Evolutionary conservation across 257 asterid species (phyloP).

Genomic region (Capsicum chinense): DNA sequence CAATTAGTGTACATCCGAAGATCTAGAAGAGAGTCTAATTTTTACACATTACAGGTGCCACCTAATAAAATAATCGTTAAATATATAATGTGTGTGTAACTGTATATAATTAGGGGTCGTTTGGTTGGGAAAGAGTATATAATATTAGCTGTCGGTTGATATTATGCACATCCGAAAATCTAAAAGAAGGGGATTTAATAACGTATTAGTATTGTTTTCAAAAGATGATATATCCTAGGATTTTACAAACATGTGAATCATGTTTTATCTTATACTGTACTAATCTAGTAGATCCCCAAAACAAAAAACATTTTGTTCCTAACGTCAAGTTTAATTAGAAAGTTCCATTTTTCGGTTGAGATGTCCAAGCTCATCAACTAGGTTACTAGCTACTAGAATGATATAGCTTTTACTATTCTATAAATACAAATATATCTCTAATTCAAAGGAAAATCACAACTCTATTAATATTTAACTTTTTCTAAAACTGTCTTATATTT

Average conservation of each 20-base stretch:
- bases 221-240: neutral
- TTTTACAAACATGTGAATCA: conserved; percentile 6
- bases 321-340: conserved; percentile 3
- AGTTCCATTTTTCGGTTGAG: neutral
- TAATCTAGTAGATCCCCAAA: neutral
- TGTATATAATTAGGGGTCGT: too few species aligned
- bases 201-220: neutral
- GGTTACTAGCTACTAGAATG: neutral
- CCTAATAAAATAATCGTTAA: too few species aligned
- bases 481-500: neutral
- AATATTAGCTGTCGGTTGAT: neutral
- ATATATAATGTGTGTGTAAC: too few species aligned
- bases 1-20: too few species aligned
- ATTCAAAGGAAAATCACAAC: neutral
- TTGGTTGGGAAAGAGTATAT: too few species aligned
- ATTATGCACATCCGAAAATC: neutral
- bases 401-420: neutral
- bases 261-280: neutral
- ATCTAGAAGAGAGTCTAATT: too few species aligned
- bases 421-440: neutral
- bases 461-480: neutral
- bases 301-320: neutral
- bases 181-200: neutral
- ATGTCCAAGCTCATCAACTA: conserved; percentile 23
- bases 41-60: too few species aligned